These are phyloP conservation scores for Dichotomocladium elegans DNA, from an alignment of 371 early-diverging fungal species.

Conservation along the genomic window DNA sequence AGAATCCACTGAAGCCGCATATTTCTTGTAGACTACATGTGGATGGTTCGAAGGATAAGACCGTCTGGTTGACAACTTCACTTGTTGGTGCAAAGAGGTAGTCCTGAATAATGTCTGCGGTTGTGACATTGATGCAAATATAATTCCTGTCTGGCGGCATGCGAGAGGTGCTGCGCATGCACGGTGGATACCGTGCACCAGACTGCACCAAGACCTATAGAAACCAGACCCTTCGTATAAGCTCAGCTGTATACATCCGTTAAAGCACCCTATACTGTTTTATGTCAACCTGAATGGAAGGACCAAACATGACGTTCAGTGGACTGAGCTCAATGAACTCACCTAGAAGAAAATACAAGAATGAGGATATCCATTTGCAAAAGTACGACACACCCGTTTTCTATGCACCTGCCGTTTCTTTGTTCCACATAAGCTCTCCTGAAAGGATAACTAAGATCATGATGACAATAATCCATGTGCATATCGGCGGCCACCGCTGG, in stretches of 20 bases:
- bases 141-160: slow-evolving; percentile 22
- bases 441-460: slow-evolving; percentile 15
- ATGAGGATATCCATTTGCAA: not conserved
- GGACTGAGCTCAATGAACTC: slow-evolving; percentile 21
- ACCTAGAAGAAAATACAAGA: no score
- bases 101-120: no score
- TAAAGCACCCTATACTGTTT: not conserved
- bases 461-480: slow-evolving; percentile 10
- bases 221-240: not conserved
- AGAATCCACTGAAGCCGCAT: slow-evolving; percentile 45
- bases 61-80: not conserved
- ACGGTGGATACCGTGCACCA: slow-evolving; percentile 50
- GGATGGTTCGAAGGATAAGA: not conserved
- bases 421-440: slow-evolving; percentile 16
- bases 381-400: not conserved
- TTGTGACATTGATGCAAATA: slow-evolving; percentile 16
- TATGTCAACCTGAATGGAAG: slow-evolving; percentile 15
- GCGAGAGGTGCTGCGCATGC: slow-evolving; percentile 43
- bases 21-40: slow-evolving; percentile 38
- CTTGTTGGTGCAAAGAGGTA: no score
- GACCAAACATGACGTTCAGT: slow-evolving; percentile 22
- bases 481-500: slow-evolving; percentile 11
- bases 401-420: slow-evolving; percentile 11
- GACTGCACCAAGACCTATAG: slow-evolving; percentile 34
- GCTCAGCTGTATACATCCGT: not conserved